Evolutionary conservation across 2,329 filamentous ascomycete genomes (phyloP).

Genomic region (Aureobasidium sp.): DNA sequence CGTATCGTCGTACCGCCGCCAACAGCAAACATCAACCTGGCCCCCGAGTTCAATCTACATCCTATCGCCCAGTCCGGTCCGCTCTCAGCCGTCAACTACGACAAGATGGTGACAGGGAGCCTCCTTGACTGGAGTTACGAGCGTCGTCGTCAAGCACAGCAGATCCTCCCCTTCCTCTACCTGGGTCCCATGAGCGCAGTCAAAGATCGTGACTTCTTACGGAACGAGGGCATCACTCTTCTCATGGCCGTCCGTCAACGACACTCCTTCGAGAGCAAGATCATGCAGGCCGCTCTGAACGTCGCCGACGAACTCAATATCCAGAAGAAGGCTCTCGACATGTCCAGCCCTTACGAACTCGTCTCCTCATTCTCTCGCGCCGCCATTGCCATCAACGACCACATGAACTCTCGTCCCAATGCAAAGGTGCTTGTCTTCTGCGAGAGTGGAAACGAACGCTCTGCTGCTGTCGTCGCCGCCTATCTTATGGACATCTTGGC

Average conservation of each 20-base stretch:
- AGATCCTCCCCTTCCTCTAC: conserved; percentile 70
- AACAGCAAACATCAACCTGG: conserved; percentile 29
- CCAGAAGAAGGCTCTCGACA: conserved; percentile 54
- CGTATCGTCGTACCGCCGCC: conserved; percentile 41
- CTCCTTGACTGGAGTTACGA: conserved; percentile 89
- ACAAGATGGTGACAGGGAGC: conserved; percentile 69
- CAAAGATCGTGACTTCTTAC: conserved; percentile 57
- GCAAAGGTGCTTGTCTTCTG: conserved; percentile 81
- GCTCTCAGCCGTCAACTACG: conserved; percentile 25
- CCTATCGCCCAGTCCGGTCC: conserved; percentile 21
- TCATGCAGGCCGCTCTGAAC: conserved; percentile 50
- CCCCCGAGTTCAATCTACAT: conserved; percentile 28
- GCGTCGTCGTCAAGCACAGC: conserved; percentile 64
- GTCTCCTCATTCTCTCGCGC: conserved; percentile 54
- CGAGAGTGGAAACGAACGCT: conserved; percentile 82
- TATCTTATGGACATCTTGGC: conserved; percentile 74
- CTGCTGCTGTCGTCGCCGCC: conserved; percentile 65
- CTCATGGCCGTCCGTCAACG: conserved; percentile 61
- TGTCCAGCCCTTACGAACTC: conserved; percentile 53
- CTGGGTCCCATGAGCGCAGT: conserved; percentile 66
- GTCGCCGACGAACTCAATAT: conserved; percentile 54
- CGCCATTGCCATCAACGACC: conserved; percentile 64
- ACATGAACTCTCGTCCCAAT: conserved; percentile 41
- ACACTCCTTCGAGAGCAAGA: conserved; percentile 46
- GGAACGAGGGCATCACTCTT: conserved; percentile 63